phyloP scores from a whole-genome alignment of 371 early-diverging fungal genomes.

The Dinochytrium kinnereticum region DNA sequence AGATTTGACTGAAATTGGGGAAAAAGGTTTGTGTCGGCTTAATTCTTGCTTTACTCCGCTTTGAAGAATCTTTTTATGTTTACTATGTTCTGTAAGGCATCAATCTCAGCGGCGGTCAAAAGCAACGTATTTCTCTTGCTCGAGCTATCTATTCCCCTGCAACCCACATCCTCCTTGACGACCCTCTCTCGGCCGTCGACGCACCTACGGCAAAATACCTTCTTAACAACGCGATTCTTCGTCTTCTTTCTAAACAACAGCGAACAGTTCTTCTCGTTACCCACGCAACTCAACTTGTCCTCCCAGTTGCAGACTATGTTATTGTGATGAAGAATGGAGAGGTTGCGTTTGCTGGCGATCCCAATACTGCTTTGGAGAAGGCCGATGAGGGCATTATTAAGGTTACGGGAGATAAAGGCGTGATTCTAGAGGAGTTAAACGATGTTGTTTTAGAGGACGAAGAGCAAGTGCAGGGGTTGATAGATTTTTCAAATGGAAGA shows the following conservation, averaged over 20 bases:
- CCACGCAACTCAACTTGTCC: constrained; percentile 69
- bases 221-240: constrained; percentile 47
- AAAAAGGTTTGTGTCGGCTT: too few species aligned
- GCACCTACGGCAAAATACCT: constrained; percentile 37
- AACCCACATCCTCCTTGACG: constrained; percentile 53
- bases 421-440: not conserved
- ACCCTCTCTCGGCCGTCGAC: constrained; percentile 41
- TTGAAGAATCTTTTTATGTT: too few species aligned
- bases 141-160: constrained; percentile 46
- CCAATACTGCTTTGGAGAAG: constrained; percentile 78
- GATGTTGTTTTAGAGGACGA: not conserved
- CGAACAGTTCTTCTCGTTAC: constrained; percentile 86
- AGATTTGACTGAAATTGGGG: constrained; percentile 85
- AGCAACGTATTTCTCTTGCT: constrained; percentile 62
- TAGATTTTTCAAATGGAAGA: constrained; percentile 26
- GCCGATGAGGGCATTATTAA: constrained; percentile 72
- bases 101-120: constrained; percentile 50
- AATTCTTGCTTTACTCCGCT: too few species aligned
- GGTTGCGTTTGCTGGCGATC: constrained; percentile 56
- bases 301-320: constrained; percentile 33
- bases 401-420: not conserved
- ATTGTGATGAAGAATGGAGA: constrained; percentile 46
- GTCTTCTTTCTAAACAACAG: constrained; percentile 62
- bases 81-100: constrained; percentile 22
- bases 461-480: not conserved